Evolutionary conservation across 768 basidiomycete genomes (phyloP), one percentile per base, ranked within the genome.

Genomic region (Cubamyces lactineus): DNA sequence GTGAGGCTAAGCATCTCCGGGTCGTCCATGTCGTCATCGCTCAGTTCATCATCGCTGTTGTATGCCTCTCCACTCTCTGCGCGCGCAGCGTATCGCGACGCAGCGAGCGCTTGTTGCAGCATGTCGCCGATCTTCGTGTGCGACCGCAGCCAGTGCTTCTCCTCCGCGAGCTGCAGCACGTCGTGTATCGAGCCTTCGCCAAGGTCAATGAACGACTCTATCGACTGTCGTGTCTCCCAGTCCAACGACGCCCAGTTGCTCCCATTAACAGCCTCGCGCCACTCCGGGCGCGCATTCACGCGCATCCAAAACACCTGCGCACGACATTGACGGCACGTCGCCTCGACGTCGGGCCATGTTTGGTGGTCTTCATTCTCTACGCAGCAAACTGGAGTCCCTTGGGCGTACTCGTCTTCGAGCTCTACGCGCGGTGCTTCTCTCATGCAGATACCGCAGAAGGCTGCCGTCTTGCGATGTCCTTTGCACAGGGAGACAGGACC

Each of bases 291-390:
- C 3, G 71, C 62, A n/a, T 73, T 69, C n/a, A 83, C 84, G 19
- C 82, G 79, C 19, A 79, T 79, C 85, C 85, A 88, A 3, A 92
- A 76, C 78, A 81, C 84, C 71, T 92, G 89, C 2, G 70, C 71
- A 39, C 90, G 81, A 71, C 91, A 92, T 48, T 74, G 74, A 42
- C 84, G 80, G 71, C 90, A 92, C 8, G 90, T 91, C 1, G 87
- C 78, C 30, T 86, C 84, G 12, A 88, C 80, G 6, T 78, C 78
- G 0, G 86, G 84, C 82, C 86, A 91, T 0, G 83, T 81, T 13
- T 86, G 84, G 17, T 85, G 82, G 71, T 92, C 90, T 62, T 90
- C 89, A 68, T 91, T 91, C 68, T 89, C 88, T 4, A 82, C 74
- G 61, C 84, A 82, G 30, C 78, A 81, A 12, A 85, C 78, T 17